Percentiles rank a stretch among this genome's conserved stretches.
Conservation (phyloP, 208 protist species). For the Trypanosoma boissoni region DNA sequence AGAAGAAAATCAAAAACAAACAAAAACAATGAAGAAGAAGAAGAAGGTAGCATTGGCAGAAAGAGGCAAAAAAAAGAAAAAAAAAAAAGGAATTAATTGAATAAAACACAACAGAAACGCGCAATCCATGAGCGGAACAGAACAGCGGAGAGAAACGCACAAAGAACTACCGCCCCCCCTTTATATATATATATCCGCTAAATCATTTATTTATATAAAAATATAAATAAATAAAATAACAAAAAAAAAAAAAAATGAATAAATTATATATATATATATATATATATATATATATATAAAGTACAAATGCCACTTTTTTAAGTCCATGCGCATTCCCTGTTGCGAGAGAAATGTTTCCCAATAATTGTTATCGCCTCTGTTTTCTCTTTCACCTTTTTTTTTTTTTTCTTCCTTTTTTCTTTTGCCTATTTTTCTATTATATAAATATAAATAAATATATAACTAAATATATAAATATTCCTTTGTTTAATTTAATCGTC, state of each 20-base stretch:
- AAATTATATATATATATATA: constrained; percentile 4
- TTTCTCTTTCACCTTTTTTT: neutral
- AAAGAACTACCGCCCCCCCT: too few species aligned
- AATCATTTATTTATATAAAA: neutral
- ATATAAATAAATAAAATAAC: neutral
- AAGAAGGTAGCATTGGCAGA: neutral
- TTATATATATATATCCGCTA: neutral
- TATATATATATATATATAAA: constrained; percentile 1
- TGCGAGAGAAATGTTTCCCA: neutral
- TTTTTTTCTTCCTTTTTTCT: too few species aligned
- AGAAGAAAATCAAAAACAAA: neutral
- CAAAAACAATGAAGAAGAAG: neutral
- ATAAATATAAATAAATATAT: neutral
- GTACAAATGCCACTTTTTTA: too few species aligned
- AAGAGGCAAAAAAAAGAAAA: neutral
- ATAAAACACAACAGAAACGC: neutral
- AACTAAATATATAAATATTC: neutral
- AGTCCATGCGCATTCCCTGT: too few species aligned
- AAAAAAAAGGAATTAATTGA: neutral
- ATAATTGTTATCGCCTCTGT: neutral
- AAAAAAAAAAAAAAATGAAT: neutral
- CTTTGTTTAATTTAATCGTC: too few species aligned
- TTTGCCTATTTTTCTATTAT: too few species aligned
- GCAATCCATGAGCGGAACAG: too few species aligned
- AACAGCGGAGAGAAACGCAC: too few species aligned